Evolutionary conservation across 805 yeast species (phyloP), one percentile per base, ranked within the genome.

Genomic region (Nakazawaea holstii): DNA sequence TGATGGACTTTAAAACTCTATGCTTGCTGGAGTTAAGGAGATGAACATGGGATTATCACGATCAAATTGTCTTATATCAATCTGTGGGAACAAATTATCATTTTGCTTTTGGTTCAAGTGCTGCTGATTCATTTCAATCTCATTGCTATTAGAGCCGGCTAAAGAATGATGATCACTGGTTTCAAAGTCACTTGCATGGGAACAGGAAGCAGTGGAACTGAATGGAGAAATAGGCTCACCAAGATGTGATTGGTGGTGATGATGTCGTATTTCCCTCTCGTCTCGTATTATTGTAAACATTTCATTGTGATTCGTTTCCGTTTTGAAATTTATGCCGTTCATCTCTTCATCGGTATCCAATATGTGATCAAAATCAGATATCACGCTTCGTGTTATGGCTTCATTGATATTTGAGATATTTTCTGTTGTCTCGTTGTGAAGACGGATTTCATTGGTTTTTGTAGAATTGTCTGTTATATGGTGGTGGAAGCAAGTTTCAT

Each of bases 61-160:
- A 45, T 57, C 48, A 39, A 57, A 57, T 30, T 57, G 60, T 2
- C 45, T 11, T 30, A 39, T 48, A 38, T 55, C 51, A 2, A 57
- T 55, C 9, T 31, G 31, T 3, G 60, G 60, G 32, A 55, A 57
- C 13, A 56, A 37, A 24, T 36, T 39, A 9, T 10, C 30, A 10
- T 14, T 11, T 14, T 8, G 27, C 40, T 27, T 37, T 37, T 24
- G 29, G 14, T 37, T n/a, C 14, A 14, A 14, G 14, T 37, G 27
- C 8, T n/a, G n/a, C n/a, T n/a, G n/a, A n/a, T n/a, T 9, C 8
- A 14, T 37, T 17, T 8, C 20, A 9, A 9, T 24, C 4, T 27
- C 29, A 39, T 20, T 39, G 41, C 13, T 27, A 10, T 36, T 36
- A 36, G 39, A 26, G 14, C 27, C 43, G 7, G 40, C 39, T 20